Conservation (phyloP, 2,329 filamentous ascomycete species). For the Clonostachys chloroleuca region DNA sequence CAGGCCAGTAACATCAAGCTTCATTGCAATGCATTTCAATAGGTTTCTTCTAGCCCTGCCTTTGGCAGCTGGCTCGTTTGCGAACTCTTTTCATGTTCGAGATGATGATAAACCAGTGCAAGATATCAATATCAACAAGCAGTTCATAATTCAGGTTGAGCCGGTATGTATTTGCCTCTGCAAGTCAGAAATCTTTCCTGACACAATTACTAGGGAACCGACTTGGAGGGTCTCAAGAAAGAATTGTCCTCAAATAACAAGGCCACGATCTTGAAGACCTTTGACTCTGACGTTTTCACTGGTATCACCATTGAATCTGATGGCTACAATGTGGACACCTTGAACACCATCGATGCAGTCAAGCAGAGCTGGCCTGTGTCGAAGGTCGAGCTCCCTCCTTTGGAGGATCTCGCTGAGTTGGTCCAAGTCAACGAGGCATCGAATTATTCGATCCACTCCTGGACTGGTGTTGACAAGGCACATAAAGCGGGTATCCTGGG, state of each 20-base stretch:
- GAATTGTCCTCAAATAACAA: background rate
- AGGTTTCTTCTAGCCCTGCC: too few species aligned
- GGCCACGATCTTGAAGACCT: conserved; percentile 1
- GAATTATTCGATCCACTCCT: conserved; percentile 6
- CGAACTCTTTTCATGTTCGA: too few species aligned
- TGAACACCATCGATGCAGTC: conserved; percentile 5
- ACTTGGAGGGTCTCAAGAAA: background rate
- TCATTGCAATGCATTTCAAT: too few species aligned
- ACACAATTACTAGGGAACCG: background rate
- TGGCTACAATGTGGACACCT: conserved; percentile 8
- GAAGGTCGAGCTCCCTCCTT: background rate
- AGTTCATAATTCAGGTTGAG: background rate
- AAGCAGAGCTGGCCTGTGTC: conserved; percentile 7
- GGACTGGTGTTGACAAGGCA: conserved; percentile 14
- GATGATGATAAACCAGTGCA: too few species aligned
- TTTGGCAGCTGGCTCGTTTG: too few species aligned
- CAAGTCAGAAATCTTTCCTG: background rate
- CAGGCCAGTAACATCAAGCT: too few species aligned
- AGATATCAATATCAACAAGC: background rate
- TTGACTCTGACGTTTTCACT: conserved; percentile 1
- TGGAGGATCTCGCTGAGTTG: background rate
- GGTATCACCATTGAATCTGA: conserved; percentile 8
- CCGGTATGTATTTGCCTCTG: background rate
- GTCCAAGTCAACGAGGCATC: background rate
- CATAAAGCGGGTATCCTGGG: conserved; percentile 13